Conservation (phyloP, 768 basidiomycete species). For the Pilatotrama ljubarskyi region DNA sequence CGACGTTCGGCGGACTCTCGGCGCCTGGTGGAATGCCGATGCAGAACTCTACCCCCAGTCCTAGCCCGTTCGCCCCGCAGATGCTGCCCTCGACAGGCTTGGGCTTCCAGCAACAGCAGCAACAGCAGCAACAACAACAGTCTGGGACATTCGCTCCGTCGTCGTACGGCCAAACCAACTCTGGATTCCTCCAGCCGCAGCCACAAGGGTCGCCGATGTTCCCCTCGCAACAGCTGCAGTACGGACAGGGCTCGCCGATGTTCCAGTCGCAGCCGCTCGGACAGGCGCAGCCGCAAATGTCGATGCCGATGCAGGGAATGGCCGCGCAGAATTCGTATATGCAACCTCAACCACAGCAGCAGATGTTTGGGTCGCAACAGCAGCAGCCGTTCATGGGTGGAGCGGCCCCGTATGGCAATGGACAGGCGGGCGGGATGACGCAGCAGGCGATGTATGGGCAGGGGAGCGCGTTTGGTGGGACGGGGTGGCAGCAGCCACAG, state of each 20-base stretch:
- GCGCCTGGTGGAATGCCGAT: not conserved
- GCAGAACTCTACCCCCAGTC: conserved; percentile 19
- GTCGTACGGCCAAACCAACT: conserved; percentile 18
- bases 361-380: not conserved
- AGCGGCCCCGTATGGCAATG: conserved; percentile 28
- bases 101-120: conserved; percentile 4
- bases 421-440: conserved; percentile 19
- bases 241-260: conserved; percentile 29
- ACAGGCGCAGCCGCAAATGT: conserved; percentile 30
- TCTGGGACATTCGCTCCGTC: conserved; percentile 13
- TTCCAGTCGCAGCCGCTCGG: conserved; percentile 29
- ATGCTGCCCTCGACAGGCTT: not conserved
- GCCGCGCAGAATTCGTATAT: conserved; percentile 20
- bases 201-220: conserved; percentile 18
- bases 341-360: conserved; percentile 27
- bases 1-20: not conserved
- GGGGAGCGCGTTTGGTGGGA: conserved; percentile 15
- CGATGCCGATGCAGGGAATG: conserved; percentile 29
- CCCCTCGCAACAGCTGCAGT: conserved; percentile 23
- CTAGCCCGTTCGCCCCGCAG: conserved; percentile 24
- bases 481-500: conserved; percentile 19
- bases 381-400: conserved; percentile 11
- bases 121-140: not conserved
- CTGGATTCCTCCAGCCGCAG: conserved; percentile 12
- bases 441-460: conserved; percentile 25